These are phyloP conservation scores for Microascus cirrosus DNA, from an alignment of 2,329 filamentous ascomycete species.

Conservation along the genomic window DNA sequence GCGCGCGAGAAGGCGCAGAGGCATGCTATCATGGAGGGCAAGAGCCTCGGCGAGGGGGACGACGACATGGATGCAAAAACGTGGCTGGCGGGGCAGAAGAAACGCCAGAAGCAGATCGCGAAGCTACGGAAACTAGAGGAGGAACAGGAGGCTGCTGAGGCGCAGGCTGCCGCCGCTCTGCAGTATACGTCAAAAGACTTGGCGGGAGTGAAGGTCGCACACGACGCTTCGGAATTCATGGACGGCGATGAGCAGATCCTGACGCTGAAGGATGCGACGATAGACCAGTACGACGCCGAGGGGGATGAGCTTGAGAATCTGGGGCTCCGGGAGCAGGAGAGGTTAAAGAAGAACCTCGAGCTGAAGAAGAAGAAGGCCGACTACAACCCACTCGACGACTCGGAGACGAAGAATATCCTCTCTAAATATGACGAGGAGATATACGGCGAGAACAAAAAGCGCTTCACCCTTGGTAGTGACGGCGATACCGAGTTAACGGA, in stretches of 20 bases:
- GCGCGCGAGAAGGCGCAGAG: conserved; percentile 76
- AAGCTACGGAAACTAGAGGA: conserved; percentile 61
- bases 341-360: conserved; percentile 63
- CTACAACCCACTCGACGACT: conserved; percentile 74
- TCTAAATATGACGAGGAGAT: conserved; percentile 96
- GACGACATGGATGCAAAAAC: conserved; percentile 65
- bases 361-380: conserved; percentile 82
- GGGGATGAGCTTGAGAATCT: conserved; percentile 84
- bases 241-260: conserved; percentile 80
- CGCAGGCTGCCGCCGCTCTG: conserved; percentile 46
- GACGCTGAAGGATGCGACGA: conserved; percentile 86
- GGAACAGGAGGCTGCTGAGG: conserved; percentile 68
- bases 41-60: conserved; percentile 60
- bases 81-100: conserved; percentile 86
- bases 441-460: conserved; percentile 75
- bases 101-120: conserved; percentile 83
- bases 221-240: conserved; percentile 72
- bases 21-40: conserved; percentile 65
- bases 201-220: conserved; percentile 82
- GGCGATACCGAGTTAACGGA: conserved; percentile 58
- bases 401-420: conserved; percentile 57
- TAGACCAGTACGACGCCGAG: conserved; percentile 73
- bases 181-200: conserved; percentile 79
- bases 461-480: conserved; percentile 74
- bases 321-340: conserved; percentile 60